Base-by-base conservation (phyloP, 805 yeast species). In the Candida boleticola region DNA sequence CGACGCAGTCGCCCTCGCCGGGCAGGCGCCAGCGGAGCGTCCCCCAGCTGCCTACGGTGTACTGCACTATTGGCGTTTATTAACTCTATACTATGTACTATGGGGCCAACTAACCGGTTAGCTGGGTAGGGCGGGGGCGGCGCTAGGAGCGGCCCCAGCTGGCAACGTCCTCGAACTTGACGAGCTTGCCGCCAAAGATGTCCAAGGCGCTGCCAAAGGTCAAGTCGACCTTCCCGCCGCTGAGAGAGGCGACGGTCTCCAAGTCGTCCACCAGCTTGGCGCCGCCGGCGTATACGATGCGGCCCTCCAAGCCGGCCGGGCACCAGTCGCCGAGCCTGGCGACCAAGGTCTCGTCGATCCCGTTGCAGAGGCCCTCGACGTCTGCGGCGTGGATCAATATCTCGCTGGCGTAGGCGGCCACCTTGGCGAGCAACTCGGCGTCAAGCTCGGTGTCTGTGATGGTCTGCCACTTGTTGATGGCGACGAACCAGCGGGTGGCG, bases 391-490 rank as follows among this genome's bases (percentile, higher is more conserved):
- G 99, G 14, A 93, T 83, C 41, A 93, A 67, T 56, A 92, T 87
- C 64, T 93, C 99, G 49, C 80, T 76, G 54, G 97, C 88, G 63
- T 83, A 87, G 37, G 69, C 42, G 6, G 83, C 64, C 30, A 93
- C 71, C 36, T 62, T 46, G 3, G 53, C 58, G 45, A 93, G 75
- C 21, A 85, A 75, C 20, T 74, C 76, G 38, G 62, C 59, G 37
- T 69, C 70, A 41, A 93, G 68, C 42, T 66, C 74, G 35, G 82
- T 73, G 30, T 74, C 74, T 0, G 99, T 93, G 22, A 90, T 63
- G 0, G 90, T 85, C 60, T 90, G 97, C 99, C 99, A 93, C 63
- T 89, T 85, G 64, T 93, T 90, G 81, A 89, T 93, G 2, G 98
- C 97, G n/a, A 93, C 99, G 27, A 84, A 76, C 99, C 99, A 93